These are phyloP conservation scores for Margaritispora aquatica DNA, from an alignment of 495 filamentous ascomycete genomes.

Conservation along the genomic window DNA sequence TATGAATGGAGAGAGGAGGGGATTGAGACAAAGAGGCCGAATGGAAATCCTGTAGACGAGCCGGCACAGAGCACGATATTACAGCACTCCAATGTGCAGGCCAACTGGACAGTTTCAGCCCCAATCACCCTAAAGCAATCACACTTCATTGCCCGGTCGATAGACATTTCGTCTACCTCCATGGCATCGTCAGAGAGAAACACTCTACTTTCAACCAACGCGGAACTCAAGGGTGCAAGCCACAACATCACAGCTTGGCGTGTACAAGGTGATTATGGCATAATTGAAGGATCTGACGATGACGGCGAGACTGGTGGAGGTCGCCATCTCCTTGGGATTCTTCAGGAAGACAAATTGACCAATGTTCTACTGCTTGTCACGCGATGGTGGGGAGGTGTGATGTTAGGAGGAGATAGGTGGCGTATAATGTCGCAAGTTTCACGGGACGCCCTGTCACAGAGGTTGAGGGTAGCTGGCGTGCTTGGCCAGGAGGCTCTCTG, in stretches of 20 bases:
- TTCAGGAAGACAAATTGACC: slow-evolving; percentile 75
- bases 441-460: slow-evolving; percentile 38
- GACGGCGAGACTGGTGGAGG: slow-evolving; percentile 91
- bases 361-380: slow-evolving; percentile 84
- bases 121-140: slow-evolving; percentile 41
- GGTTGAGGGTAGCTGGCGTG: slow-evolving; percentile 34
- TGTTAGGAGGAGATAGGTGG: slow-evolving; percentile 77
- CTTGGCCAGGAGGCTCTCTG: slow-evolving; percentile 54
- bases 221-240: slow-evolving; percentile 36
- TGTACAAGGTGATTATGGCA: slow-evolving; percentile 25
- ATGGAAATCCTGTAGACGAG: not conserved
- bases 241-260: slow-evolving; percentile 53
- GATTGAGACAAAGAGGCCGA: slow-evolving; percentile 3
- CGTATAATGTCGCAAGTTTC: slow-evolving; percentile 46
- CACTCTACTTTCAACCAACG: slow-evolving; percentile 33
- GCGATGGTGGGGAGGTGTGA: slow-evolving; percentile 87
- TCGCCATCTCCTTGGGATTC: slow-evolving; percentile 66
- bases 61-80: not conserved
- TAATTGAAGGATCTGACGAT: slow-evolving; percentile 80
- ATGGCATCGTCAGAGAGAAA: slow-evolving; percentile 31
- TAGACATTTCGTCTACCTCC: slow-evolving; percentile 28
- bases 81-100: not conserved
- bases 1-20: slow-evolving; percentile 53
- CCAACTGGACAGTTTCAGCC: slow-evolving; percentile 32
- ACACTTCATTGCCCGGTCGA: slow-evolving; percentile 43